Conservation (phyloP, 73 alveolate genomes). For the Paraurostyla sp. region DNA sequence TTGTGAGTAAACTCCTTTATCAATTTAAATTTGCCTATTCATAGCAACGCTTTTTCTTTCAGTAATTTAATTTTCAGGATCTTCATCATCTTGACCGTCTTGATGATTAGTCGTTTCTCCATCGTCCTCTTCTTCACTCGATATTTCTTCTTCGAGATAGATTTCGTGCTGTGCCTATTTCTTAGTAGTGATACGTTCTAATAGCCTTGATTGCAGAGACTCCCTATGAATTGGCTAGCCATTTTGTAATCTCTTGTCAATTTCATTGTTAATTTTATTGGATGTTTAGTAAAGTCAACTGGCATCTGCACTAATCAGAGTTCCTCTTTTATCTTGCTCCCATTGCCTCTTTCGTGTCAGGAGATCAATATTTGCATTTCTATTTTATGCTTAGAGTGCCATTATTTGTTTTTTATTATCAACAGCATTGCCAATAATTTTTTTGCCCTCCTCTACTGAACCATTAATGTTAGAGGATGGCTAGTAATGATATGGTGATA, state of each 20-base stretch:
- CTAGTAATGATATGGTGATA: not conserved
- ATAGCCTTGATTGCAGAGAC: conserved; percentile 37
- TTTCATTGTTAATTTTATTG: conserved; percentile 36
- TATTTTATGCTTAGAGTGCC: not conserved
- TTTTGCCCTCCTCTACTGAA: conserved; percentile 29
- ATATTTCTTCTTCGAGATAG: conserved; percentile 29
- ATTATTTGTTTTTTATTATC: not conserved
- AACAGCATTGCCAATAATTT: not conserved
- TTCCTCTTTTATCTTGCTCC: conserved; percentile 39
- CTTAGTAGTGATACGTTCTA: conserved; percentile 38
- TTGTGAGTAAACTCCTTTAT: not conserved
- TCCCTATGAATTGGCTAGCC: conserved; percentile 22
- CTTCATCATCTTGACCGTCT: conserved; percentile 15
- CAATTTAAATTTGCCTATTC: not conserved
- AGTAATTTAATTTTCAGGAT: conserved; percentile 3
- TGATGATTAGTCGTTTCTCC: not conserved
- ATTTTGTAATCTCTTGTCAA: conserved; percentile 23
- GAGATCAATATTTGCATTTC: conserved; percentile 38
- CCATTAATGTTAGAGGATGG: not conserved
- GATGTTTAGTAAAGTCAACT: conserved; percentile 33
- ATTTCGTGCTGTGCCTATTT: conserved; percentile 11
- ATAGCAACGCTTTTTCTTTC: not conserved
- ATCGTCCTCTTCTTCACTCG: conserved; percentile 54
- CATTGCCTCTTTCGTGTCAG: conserved; percentile 18
- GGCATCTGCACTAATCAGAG: conserved; percentile 56